Conservation (phyloP, 83 land plant genomes). For the Isoetes engelmannii region DNA sequence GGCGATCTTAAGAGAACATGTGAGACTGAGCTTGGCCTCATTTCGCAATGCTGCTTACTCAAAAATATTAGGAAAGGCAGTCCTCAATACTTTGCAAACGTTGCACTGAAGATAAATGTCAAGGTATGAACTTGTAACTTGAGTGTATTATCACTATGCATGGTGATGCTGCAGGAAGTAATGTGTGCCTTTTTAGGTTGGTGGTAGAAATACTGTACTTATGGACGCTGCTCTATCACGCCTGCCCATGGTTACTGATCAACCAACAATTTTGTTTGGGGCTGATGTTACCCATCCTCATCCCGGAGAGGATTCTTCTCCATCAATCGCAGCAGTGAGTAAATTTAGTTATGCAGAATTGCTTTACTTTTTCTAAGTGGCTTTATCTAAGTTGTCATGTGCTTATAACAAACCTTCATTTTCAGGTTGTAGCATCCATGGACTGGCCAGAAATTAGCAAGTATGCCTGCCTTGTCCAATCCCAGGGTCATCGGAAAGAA, state of each 20-base stretch:
- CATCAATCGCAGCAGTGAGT: conserved; percentile 94
- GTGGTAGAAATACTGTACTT: conserved; percentile 92
- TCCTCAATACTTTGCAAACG: conserved; percentile 83
- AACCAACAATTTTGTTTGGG: conserved; percentile 93
- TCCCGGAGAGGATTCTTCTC: conserved; percentile 91
- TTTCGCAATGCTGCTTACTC: conserved; percentile 79
- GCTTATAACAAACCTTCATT: not conserved
- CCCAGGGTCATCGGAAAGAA: conserved; percentile 92
- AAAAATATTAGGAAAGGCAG: conserved; percentile 75
- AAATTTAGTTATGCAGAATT: not conserved
- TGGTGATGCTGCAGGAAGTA: not conserved
- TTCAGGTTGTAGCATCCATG: conserved; percentile 95
- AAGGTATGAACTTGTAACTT: conserved; percentile 41
- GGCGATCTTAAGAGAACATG: conserved; percentile 85
- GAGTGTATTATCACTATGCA: not conserved
- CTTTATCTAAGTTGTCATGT: not conserved
- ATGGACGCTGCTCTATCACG: conserved; percentile 67
- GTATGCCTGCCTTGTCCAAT: conserved; percentile 89
- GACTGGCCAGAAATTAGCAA: conserved; percentile 98
- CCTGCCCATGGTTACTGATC: conserved; percentile 88
- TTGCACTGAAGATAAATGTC: conserved; percentile 83
- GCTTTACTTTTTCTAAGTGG: not conserved
- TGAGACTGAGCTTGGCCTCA: conserved; percentile 82
- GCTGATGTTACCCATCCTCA: conserved; percentile 99
- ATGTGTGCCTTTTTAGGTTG: conserved; percentile 40